These are phyloP conservation scores for Fagus sylvatica DNA, from an alignment of 306 rosid species.

Conservation along the genomic window DNA sequence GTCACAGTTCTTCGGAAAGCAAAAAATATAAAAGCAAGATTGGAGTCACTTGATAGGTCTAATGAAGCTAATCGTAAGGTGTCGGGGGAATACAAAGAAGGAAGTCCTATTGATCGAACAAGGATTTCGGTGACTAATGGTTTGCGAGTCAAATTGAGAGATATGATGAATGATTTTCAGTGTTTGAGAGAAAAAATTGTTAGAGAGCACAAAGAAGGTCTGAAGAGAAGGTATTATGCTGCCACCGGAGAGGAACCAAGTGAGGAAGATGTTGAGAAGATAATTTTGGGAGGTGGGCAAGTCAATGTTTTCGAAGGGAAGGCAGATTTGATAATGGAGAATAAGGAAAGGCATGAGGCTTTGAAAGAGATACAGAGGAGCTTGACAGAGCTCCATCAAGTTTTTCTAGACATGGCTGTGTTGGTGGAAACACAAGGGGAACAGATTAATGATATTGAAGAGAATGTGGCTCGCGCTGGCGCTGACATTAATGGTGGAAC, in stretches of 20 bases:
- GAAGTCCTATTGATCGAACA: conserved; percentile 65
- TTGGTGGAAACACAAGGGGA: conserved; percentile 83
- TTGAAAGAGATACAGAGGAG: conserved; percentile 81
- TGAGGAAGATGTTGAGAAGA: conserved; percentile 66
- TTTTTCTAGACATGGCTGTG: conserved; percentile 94
- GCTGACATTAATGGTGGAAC: conserved; percentile 69
- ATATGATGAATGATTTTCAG: conserved; percentile 73
- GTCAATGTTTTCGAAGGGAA: conserved; percentile 65
- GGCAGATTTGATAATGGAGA: conserved; percentile 42
- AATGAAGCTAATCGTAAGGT: conserved; percentile 47
- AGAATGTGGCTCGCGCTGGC: conserved; percentile 58
- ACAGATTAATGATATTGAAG: conserved; percentile 75
- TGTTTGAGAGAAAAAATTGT: conserved; percentile 60
- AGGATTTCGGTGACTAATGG: conserved; percentile 70
- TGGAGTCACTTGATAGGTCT: conserved; percentile 67
- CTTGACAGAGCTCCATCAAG: conserved; percentile 88
- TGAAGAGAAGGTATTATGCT: conserved; percentile 65
- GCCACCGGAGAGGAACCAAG: conserved; percentile 66
- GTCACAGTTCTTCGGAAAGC: conserved; percentile 74
- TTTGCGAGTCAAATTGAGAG: conserved; percentile 73
- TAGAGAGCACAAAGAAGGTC: conserved; percentile 74
- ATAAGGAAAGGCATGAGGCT: conserved; percentile 65
- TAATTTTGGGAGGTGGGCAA: conserved; percentile 55
- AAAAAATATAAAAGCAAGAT: conserved; percentile 49
- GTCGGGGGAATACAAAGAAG: conserved; percentile 49